Conservation (phyloP, 2,329 filamentous ascomycete species). For the Cladosporium colombiae region DNA sequence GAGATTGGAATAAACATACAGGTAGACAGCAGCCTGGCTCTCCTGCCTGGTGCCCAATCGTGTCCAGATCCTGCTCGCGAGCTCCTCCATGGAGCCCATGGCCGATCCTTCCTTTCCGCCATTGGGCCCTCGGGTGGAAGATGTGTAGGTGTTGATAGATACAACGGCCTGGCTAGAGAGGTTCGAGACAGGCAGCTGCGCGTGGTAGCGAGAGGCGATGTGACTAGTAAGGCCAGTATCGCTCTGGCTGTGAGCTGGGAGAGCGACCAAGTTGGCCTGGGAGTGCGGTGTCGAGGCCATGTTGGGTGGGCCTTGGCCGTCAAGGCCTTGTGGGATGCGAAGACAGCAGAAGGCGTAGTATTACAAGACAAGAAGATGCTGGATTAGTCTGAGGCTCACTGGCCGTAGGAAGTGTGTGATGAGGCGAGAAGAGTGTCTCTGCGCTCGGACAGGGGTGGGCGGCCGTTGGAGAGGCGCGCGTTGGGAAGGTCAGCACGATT, state of each 20-base stretch:
- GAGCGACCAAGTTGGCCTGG: constrained; percentile 82
- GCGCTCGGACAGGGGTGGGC: constrained; percentile 1
- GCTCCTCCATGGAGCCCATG: constrained; percentile 87
- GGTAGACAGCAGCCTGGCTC: constrained; percentile 87
- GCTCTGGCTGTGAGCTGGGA: constrained; percentile 80
- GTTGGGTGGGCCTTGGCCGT: constrained; percentile 27
- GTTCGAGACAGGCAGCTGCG: constrained; percentile 80
- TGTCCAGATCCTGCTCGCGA: constrained; percentile 82
- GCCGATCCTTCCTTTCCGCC: constrained; percentile 89
- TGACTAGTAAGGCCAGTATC: constrained; percentile 72
- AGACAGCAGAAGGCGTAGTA: constrained; percentile 2
- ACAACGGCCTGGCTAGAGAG: constrained; percentile 91
- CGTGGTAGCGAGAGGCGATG: constrained; percentile 87
- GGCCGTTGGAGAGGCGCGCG: constrained; percentile 9
- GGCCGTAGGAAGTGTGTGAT: neutral
- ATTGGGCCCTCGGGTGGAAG: constrained; percentile 84
- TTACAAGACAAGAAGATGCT: constrained; percentile 18
- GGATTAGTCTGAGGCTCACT: neutral
- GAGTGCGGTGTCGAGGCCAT: constrained; percentile 59
- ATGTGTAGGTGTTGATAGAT: constrained; percentile 91
- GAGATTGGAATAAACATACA: constrained; percentile 62
- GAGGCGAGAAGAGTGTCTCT: constrained; percentile 2
- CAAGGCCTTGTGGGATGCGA: constrained; percentile 25
- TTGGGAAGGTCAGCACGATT: constrained; percentile 21
- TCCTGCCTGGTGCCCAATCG: constrained; percentile 85